Percentiles rank a stretch among this genome's conserved stretches.
Evolutionary conservation across 371 early-diverging fungal species (phyloP).

Genomic region (Lichtheimia ramosa): DNA sequence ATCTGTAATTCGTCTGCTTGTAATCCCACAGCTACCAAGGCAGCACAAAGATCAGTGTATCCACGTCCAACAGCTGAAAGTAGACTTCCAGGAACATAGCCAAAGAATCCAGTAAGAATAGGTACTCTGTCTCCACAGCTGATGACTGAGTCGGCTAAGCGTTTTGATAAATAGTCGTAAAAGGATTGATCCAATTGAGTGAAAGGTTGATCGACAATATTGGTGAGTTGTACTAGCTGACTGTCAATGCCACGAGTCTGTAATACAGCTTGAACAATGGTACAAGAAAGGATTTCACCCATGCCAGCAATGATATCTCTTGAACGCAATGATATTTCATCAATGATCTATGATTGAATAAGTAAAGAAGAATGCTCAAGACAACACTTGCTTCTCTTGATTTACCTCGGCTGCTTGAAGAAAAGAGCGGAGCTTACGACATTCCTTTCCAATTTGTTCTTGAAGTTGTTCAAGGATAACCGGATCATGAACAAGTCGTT

Average conservation of each 20-base stretch:
- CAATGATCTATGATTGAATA: conserved; percentile 68
- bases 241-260: conserved; percentile 81
- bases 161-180: conserved; percentile 82
- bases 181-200: conserved; percentile 80
- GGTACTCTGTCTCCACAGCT: conserved; percentile 69
- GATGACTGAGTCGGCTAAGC: conserved; percentile 61
- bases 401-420: conserved; percentile 89
- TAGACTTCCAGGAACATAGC: conserved; percentile 93
- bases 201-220: conserved; percentile 78
- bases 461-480: conserved; percentile 54
- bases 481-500: conserved; percentile 51
- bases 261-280: conserved; percentile 81
- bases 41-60: conserved; percentile 98
- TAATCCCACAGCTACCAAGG: conserved; percentile 89
- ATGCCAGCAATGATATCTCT: conserved; percentile 93
- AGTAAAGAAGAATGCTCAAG: no score
- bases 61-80: conserved; percentile 94
- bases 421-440: conserved; percentile 76
- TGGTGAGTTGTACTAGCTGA: conserved; percentile 79
- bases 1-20: conserved; percentile 90
- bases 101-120: conserved; percentile 95
- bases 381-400: no score
- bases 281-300: conserved; percentile 92
- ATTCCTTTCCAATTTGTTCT: conserved; percentile 70
- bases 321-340: conserved; percentile 96